Percentiles rank a stretch among this genome's conserved stretches.
phyloP scores from a whole-genome alignment of 2,329 filamentous ascomycete species.

The Aschersonia sp. region DNA sequence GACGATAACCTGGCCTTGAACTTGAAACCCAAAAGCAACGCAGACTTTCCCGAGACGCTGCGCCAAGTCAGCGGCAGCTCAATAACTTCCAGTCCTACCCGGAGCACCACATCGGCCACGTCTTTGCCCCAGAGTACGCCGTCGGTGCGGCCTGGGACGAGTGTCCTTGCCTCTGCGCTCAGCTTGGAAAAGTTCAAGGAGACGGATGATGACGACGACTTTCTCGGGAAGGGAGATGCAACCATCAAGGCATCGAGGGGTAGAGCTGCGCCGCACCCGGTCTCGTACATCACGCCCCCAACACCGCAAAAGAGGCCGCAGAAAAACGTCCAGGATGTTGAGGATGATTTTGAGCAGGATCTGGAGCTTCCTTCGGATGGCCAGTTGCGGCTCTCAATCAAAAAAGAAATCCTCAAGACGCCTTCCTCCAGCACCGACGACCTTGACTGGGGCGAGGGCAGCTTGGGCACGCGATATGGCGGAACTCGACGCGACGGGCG shows the following conservation, averaged over 20 bases:
- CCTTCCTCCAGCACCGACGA: slow-evolving; percentile 53
- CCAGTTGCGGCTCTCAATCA: slow-evolving; percentile 48
- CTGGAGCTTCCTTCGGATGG: slow-evolving; percentile 56
- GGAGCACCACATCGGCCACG: slow-evolving; percentile 15
- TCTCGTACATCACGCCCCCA: slow-evolving; percentile 40
- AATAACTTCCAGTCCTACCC: slow-evolving; percentile 35
- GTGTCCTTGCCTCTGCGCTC: slow-evolving; percentile 28
- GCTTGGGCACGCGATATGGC: slow-evolving; percentile 77
- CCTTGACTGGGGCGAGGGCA: slow-evolving; percentile 88
- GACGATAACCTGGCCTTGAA: slow-evolving; percentile 42
- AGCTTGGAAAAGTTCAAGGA: slow-evolving; percentile 52
- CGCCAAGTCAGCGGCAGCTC: slow-evolving; percentile 49
- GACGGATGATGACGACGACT: slow-evolving; percentile 23
- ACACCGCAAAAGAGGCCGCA: slow-evolving; percentile 31
- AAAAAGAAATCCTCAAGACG: slow-evolving; percentile 46
- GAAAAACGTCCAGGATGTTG: slow-evolving; percentile 16
- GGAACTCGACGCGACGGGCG: slow-evolving; percentile 70
- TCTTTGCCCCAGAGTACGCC: slow-evolving; percentile 13
- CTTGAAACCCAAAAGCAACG: slow-evolving; percentile 47
- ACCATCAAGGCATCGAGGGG: slow-evolving; percentile 56
- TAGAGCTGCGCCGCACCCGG: slow-evolving; percentile 32
- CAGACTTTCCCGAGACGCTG: slow-evolving; percentile 51
- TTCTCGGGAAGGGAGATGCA: slow-evolving; percentile 46
- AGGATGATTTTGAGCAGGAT: slow-evolving; percentile 59
- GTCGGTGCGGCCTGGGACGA: slow-evolving; percentile 17